Evolutionary conservation across 768 basidiomycete genomes (phyloP), one percentile per base, ranked within the genome.

Genomic region (Coprinopsis marcescibilis): DNA sequence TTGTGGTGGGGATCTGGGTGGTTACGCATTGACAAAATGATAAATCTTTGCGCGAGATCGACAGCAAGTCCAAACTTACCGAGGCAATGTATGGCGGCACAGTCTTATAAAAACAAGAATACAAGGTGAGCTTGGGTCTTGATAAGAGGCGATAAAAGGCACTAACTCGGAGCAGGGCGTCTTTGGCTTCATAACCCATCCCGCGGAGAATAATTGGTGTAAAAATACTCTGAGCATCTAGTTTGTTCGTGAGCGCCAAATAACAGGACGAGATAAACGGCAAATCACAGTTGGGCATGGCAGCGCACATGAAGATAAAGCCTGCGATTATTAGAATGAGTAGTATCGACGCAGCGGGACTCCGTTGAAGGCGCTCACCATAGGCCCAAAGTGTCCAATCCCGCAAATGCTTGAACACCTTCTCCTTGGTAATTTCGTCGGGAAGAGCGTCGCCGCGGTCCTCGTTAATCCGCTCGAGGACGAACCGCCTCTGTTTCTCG

Each of bases 281-380:
- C n/a, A n/a, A n/a, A n/a, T n/a, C n/a, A n/a, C n/a, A 75, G 25
- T 67, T 66, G 13, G 72, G 73, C 56, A 75, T 60, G n/a, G 66
- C 63, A 37, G 63, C 59, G 53, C 70, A 72, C 56, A 70, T 56
- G 53, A 74, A 70, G 65, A 75, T 72, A 10, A 67, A 41, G 60
- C 65, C 39, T 40, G 23, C n/a, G 19, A 24, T 40, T 11, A 21
- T 8, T 40, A 21, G 5, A 40, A 15, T 15, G 11, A 20, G 20
- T 25, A 12, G 5, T 5, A 24, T 40, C 10, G 17, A 10, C 20
- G 23, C 11, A 6, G 39, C 5, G 23, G 12, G 39, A 11, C 21
- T n/a, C n/a, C n/a, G 30, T 27, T 23, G 21, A 19, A 30, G 12
- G n/a, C 41, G 5, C 14, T 15, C 19, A 43, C 41, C 63, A 46